A percentile compares a stretch with the other conserved stretches of the same genome.
phyloP scores from a whole-genome alignment of 257 asterid genomes.

The Solanum okadae region DNA sequence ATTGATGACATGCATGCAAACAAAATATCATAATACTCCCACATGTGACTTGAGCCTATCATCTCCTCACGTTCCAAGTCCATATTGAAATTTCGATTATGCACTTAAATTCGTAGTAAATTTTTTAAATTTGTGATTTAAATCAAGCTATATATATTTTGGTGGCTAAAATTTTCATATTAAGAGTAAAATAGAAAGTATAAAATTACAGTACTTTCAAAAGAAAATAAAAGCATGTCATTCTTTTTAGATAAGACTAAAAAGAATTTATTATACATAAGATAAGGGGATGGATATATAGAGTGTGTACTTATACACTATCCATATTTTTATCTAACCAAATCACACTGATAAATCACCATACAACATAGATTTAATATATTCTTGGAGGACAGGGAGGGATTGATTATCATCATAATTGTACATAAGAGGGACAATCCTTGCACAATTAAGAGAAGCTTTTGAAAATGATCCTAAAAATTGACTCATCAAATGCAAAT shows the following conservation, averaged over 20 bases:
- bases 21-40: not conserved
- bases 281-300: too few species aligned
- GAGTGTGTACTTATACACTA: not conserved
- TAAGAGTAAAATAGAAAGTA: too few species aligned
- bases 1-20: not conserved
- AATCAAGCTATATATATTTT: too few species aligned
- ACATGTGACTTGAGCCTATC: not conserved
- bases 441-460: not conserved
- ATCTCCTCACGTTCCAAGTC: too few species aligned
- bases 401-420: not conserved
- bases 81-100: too few species aligned
- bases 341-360: not conserved
- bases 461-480: not conserved
- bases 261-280: too few species aligned
- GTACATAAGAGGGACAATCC: not conserved
- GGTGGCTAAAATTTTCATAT: too few species aligned
- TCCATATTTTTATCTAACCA: not conserved
- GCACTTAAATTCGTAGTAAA: too few species aligned
- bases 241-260: too few species aligned
- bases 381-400: not conserved
- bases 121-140: too few species aligned
- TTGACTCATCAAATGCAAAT: accelerated
- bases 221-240: too few species aligned
- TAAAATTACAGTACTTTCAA: too few species aligned
- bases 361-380: not conserved